Evolutionary conservation across 2,329 filamentous ascomycete genomes (phyloP), one percentile per base, ranked within the genome.

Genomic region (Microsporum ferrugineum): DNA sequence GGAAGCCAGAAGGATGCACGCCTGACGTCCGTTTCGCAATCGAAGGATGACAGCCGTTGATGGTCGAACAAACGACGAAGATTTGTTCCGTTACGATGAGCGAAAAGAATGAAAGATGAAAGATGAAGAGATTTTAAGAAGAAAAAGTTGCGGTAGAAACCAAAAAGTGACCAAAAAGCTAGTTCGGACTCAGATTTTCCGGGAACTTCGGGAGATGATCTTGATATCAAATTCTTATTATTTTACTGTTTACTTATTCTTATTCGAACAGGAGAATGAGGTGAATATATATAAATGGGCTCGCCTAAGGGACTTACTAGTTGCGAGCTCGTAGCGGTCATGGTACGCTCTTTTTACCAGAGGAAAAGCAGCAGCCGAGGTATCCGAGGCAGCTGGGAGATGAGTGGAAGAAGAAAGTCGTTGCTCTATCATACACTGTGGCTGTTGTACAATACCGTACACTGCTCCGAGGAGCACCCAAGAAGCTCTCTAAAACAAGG

Each of bases 371-470:
- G 12, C 49, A 5, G 33, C 49, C 27, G 49, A 34, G 49, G 33
- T 55, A 49, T 23, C 49, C 36, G 31, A 55, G 49, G 17, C 49
- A 55, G 49, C 49, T 29, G 17, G 14, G 10, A 33, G 31, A 49
- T 34, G 51, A 59, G 53, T 29, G 31, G 58, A 53, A 23, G 47
- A 59, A 49, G 34, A 38, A 47, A 53, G 62, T 17, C 8, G 55
- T 47, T 49, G 6, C 29, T 31, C 47, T 55, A 58, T 60, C 47
- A 55, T 55, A 55, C 49, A 55, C 8, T n/a, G 31, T 34, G n/a
- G 39, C 39, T 43, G 39, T 12, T 31, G 33, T 55, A 23, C 23
- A 7, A 55, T 23, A 36, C 29, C 36, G 45, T 49, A 49, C 45
- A 49, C 27, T 29, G 45, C 45, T 49, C 45, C 43, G 2, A 23